Base-by-base conservation (phyloP, 1,284 basidiomycete species). In the Chalciporus sp. region DNA sequence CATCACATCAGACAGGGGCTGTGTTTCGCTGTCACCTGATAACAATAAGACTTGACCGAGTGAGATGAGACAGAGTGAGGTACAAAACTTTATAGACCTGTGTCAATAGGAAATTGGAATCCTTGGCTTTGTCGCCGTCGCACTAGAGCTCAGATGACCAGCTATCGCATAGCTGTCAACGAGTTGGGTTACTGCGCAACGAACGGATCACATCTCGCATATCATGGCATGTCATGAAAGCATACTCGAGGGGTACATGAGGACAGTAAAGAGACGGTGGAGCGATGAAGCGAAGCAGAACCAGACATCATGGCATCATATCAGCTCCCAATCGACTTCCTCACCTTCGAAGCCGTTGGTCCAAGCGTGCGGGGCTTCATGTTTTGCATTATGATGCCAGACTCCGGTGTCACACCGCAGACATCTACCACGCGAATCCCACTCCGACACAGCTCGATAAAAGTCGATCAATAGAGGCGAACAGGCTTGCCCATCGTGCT, bases 401-500 rank as follows among this genome's bases (percentile, higher is more conserved):
- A 60, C 54, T 61, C 51, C 60, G 53, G 56, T 55, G 58, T 58
- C 56, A 51, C 17, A 57, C 55, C 56, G 59, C 58, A 54, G 28
- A 47, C 4, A 51, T 52, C 53, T 56, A 49, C 55, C 43, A 56
- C 51, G 9, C 61, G 28, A 29, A 51, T 56, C 56, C 43, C 42
- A 35, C 53, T 39, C 51, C 35, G 48, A 41, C 47, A 53, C 49
- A 23, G 27, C 44, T 23, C 23, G 12, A 48, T 26, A 3, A 41
- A 4, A 39, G 4, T 6, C 17, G 64, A 69, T 83, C 83, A 96
- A 87, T 90, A 96, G 63, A 96, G 82, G 65, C 95, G 94, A 71
- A 95, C 80, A 60, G 95, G 93, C 81, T 97, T 97, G 84, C 96
- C 95, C 96, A 98, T 99, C 73, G 96, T 96, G 66, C 87, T 86